Conservation (phyloP, 2,329 filamentous ascomycete genomes). For the Aureobasidium zeae region DNA sequence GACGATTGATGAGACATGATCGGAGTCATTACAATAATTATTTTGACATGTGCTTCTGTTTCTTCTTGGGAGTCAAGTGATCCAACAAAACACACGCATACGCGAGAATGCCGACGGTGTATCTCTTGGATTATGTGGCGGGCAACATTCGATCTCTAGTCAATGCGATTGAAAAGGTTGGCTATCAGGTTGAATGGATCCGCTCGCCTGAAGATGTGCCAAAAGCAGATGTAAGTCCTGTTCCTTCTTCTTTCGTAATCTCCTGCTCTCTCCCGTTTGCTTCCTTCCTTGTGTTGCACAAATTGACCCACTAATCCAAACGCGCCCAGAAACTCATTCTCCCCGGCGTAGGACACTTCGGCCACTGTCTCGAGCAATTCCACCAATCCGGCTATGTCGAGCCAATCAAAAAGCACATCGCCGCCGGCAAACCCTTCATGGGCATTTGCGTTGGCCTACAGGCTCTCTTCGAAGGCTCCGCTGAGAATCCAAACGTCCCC, state of each 20-base stretch:
- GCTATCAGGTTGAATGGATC: slow-evolving; percentile 89
- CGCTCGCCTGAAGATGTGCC: slow-evolving; percentile 73
- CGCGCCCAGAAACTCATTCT: slow-evolving; percentile 72
- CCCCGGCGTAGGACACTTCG: slow-evolving; percentile 94
- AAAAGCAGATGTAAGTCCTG: slow-evolving; percentile 80
- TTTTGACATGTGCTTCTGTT: too few species aligned
- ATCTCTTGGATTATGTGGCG: slow-evolving; percentile 83
- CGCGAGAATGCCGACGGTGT: slow-evolving; percentile 59
- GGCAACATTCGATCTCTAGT: slow-evolving; percentile 93
- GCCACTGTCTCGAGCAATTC: slow-evolving; percentile 85
- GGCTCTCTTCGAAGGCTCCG: slow-evolving; percentile 77
- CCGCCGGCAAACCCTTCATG: slow-evolving; percentile 93
- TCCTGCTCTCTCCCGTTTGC: background rate
- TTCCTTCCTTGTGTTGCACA: slow-evolving; percentile 19
- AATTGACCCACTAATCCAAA: slow-evolving; percentile 16
- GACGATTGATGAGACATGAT: too few species aligned
- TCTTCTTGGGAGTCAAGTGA: background rate
- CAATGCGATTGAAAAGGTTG: slow-evolving; percentile 94
- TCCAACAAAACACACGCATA: too few species aligned
- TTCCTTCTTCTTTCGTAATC: slow-evolving; percentile 6
- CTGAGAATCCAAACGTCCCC: slow-evolving; percentile 61
- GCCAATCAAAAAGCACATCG: slow-evolving; percentile 73
- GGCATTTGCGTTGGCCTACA: slow-evolving; percentile 94
- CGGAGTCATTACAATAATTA: too few species aligned
- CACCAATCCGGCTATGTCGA: slow-evolving; percentile 72